Base-by-base conservation (phyloP, 2,329 filamentous ascomycete species). In the Aspergillus sp. region DNA sequence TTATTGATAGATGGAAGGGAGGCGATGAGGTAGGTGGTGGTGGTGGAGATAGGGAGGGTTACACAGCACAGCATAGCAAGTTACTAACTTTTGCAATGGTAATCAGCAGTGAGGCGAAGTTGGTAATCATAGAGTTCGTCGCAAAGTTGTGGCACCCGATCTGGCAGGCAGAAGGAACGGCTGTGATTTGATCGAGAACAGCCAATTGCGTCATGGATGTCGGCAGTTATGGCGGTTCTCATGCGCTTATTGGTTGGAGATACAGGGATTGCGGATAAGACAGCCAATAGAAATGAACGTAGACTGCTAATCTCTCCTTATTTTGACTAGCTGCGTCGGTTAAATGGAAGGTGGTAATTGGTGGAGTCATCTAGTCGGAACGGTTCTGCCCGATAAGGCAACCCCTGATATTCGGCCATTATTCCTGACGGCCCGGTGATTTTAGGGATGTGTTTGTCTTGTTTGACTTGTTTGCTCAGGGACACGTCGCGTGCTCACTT, bases 171-270 rank as follows among this genome's bases (percentile, higher is more conserved):
- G 15, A 50, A 32, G 32, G 12, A 36, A 36, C 32, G 32, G 32
- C 32, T 36, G 12, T 36, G 32, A 36, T 36, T 55, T 43, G 38
- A 43, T 28, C 23, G 19, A 48, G 10, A 19, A 15, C 47, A 13
- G 19, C 50, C 50, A 61, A 55, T 55, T 55, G 51, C 36, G 59
- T 55, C 59, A 59, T 59, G 55, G 21, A 55, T 19, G 36, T 43
- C 8, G 13, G 41, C 8, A 28, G 5, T 30, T 28, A 1, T 3
- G 13, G 9, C 21, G 8, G 2, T 3, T 36, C 2, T 12, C 17
- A 56, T 36, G 32, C 12, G 32, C 32, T 36, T 5, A 36, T 56
- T 59, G 57, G 57, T 12, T 5, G 45, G 52, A 59, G 57, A 55
- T 59, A 28, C 13, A 30, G 23, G 54, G 45, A 23, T 32, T 36